A percentile compares a stretch with the other conserved stretches of the same genome.
phyloP scores from a whole-genome alignment of 768 basidiomycete genomes.

The Naganishia vaughanmartiniae region DNA sequence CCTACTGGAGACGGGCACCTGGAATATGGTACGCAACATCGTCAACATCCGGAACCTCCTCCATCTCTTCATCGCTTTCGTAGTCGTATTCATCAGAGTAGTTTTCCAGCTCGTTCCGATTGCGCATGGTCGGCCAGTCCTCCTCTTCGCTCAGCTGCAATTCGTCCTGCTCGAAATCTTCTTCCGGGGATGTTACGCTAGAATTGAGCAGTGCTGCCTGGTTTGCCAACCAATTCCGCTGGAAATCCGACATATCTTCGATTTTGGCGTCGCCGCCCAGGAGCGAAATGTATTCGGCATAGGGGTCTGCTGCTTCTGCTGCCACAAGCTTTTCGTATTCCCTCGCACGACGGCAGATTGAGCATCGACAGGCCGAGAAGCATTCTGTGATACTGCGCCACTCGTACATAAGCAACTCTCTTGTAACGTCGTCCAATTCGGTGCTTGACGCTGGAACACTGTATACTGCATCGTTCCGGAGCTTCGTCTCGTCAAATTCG shows the following conservation, averaged over 20 bases:
- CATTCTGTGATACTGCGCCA: background rate
- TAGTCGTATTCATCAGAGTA: slow-evolving; percentile 10
- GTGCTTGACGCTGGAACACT: background rate
- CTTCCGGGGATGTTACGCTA: background rate
- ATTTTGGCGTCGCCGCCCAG: background rate
- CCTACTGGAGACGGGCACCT: slow-evolving; percentile 4
- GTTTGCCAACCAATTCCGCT: slow-evolving; percentile 16
- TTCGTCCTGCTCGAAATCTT: slow-evolving; percentile 7
- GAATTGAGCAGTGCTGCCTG: slow-evolving; percentile 16
- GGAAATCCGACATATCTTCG: slow-evolving; percentile 17
- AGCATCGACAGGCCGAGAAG: slow-evolving; percentile 4
- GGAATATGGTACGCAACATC: slow-evolving; percentile 18
- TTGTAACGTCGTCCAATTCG: slow-evolving; percentile 13
- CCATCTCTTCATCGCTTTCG: slow-evolving; percentile 11
- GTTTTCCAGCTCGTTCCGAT: background rate
- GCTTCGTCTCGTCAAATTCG: slow-evolving; percentile 1
- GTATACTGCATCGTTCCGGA: background rate
- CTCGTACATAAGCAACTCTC: background rate
- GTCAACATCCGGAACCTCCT: slow-evolving; percentile 7
- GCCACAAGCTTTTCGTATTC: slow-evolving; percentile 20
- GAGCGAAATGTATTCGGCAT: slow-evolving; percentile 23
- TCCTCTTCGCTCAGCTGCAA: slow-evolving; percentile 7
- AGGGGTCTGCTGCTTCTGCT: slow-evolving; percentile 1
- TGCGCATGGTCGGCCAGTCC: background rate
- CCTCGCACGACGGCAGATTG: slow-evolving; percentile 9